Evolutionary conservation across 805 yeast species (phyloP), one percentile per base, ranked within the genome.

Genomic region (Yarrowia keelungensis): DNA sequence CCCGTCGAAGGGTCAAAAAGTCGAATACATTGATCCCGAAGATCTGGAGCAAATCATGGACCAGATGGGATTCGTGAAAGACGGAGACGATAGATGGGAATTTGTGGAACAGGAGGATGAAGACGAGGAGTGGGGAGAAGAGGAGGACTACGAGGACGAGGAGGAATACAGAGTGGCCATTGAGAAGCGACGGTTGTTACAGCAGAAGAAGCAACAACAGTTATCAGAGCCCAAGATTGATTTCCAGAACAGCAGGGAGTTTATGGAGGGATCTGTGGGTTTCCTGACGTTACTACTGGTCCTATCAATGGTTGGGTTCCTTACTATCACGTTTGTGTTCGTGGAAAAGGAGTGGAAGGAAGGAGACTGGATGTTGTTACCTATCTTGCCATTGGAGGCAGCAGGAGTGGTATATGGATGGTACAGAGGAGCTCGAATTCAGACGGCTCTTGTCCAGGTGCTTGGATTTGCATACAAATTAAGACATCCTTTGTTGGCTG

Each of bases 311-410:
- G 65, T 59, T 9, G 65, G 65, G 16, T 59, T 59, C 15, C 65
- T 59, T 15, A 59, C 65, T 2, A 32, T 59, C 38, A 45, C 65
- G 41, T 59, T 59, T 35, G 65, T 59, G 14, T 59, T 59, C 32
- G 65, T 59, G 19, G 65, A 59, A 16, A 59, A 59, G 51, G 65
- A 59, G 46, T 59, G 65, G 65, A 59, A 59, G 16, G 51, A 59
- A 16, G 65, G 65, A 12, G 51, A 45, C 35, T 39, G 65, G 51
- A 10, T n/a, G 42, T 35, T 59, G 35, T 22, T 59, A 16, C 51
- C 65, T 4, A 36, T 59, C 22, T 35, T 59, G 42, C 51, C 51
- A 3, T 7, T 59, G 65, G 65, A 59, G 15, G 65, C 51, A 9
- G 65, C 42, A 15, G 65, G n/a, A 7, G 32, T 59, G 43, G 51